These are phyloP conservation scores for Schwanniomyces occidentalis DNA, from an alignment of 805 yeast genomes.

Conservation along the genomic window DNA sequence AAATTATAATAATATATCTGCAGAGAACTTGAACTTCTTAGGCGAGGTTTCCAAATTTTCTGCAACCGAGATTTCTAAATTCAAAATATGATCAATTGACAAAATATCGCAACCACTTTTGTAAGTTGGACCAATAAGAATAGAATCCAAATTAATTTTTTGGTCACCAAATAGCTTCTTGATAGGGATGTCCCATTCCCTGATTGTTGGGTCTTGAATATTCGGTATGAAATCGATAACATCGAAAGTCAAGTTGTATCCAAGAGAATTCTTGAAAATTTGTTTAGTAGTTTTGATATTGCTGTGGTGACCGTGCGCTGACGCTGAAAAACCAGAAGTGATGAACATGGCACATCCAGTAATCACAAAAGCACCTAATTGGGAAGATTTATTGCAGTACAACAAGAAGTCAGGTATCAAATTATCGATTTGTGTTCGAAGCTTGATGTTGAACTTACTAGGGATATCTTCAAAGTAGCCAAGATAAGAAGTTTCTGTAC, in stretches of 20 bases:
- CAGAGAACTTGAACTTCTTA: not conserved
- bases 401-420: slow-evolving; percentile 3
- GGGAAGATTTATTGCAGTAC: slow-evolving; percentile 4
- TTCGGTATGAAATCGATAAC: slow-evolving; percentile 3
- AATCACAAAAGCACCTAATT: slow-evolving; percentile 4
- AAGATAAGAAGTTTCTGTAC: not conserved
- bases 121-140: slow-evolving; percentile 2
- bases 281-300: not conserved
- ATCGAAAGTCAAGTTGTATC: slow-evolving; percentile 5
- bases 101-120: slow-evolving; percentile 1
- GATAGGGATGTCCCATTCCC: slow-evolving; percentile 5
- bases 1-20: too few species aligned
- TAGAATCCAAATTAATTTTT: not conserved
- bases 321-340: not conserved
- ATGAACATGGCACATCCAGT: not conserved
- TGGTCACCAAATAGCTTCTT: slow-evolving; percentile 2
- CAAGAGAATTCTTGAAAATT: not conserved
- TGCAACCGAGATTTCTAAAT: slow-evolving; percentile 1
- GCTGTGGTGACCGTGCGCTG: slow-evolving; percentile 1
- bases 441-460: not conserved
- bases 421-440: slow-evolving; percentile 2
- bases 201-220: slow-evolving; percentile 3
- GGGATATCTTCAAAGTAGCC: not conserved
- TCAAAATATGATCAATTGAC: not conserved
- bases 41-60: slow-evolving; percentile 3